Evolutionary conservation across 192 early-diverging fungal genomes (phyloP), one percentile per base, ranked within the genome.

Genomic region (Rhizophagus sp.): DNA sequence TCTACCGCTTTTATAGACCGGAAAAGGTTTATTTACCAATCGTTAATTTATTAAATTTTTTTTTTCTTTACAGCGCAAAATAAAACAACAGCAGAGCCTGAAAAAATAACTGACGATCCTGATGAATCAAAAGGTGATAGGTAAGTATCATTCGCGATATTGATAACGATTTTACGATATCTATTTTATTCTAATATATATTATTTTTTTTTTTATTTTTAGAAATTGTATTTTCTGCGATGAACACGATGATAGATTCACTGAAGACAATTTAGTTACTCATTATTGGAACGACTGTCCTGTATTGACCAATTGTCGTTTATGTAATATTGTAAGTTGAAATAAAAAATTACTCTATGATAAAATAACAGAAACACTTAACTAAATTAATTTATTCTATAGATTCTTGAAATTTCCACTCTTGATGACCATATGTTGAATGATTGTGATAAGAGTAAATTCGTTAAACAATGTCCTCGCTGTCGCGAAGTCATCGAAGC

Each of bases 211-310:
- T 47, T 47, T 52, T n/a, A 52, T 36, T 2, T 15, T 79, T 77
- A 86, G 89, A 47, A 86, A 87, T 22, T 95, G 94, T 80, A 92
- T 95, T 19, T 95, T 95, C 73, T 95, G 94, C 80, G 91, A 90
- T 52, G 90, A 92, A 78, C 81, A 86, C 3, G 90, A 88, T 63
- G 83, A 84, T 22, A 82, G 57, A 0, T 95, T 94, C 67, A 92
- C 88, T 9, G 93, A 94, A 34, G 92, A 94, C 63, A 89, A 83
- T 12, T 80, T 95, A 41, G 91, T 94, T 22, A 80, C 87, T 25
- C 94, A 95, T 80, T 94, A 95, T 75, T 95, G 94, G 91, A 85
- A 87, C 34, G 89, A 93, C 13, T 95, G 94, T 78, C 90, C 93
- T 2, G 85, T 93, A 82, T 83, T 94, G 6, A 90, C 87, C 19